Evolutionary conservation across 495 filamentous ascomycete genomes (phyloP), one percentile per base, ranked within the genome.

Genomic region (Lophium mytilinum): DNA sequence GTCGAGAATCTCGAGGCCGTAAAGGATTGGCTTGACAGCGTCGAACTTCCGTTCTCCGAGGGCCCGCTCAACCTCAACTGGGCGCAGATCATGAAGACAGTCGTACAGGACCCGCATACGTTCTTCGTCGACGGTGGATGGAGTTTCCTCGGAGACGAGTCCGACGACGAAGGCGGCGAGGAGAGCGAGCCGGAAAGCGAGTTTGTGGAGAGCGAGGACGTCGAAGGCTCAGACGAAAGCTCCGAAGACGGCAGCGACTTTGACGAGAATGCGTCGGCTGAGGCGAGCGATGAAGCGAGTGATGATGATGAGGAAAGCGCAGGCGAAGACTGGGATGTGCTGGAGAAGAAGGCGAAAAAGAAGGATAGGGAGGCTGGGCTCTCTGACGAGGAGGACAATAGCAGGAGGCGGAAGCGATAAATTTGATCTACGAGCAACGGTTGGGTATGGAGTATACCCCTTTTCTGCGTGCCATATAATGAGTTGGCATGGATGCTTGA

Each of bases 11-110:
- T 99, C 34, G 94, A 99, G 56, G 82, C 85, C 53, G 94, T 97
- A 53, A 99, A 97, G 72, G 94, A 97, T 69, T 99, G 92, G 90
- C 81, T 99, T 17, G 91, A 97, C 70, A 87, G 85, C 3, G 89
- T 92, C 57, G 91, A 97, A 66, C 92, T 99, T 58, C 82, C 94
- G 30, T 97, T 83, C 77, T 87, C 84, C 14, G 94, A 99, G 71
- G 94, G 94, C 41, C 94, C 94, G 7, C 78, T 99, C 61, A 99
- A 99, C 73, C 76, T 99, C 57, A 96, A 97, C 74, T 99, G 94
- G 94, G 83, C 86, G 8, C 95, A 90, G 18, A 99, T 99, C 68
- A 99, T 99, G 91, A 99, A 99, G 77, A 99, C 94, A 0, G 90
- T 99, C 15, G 89, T 85, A 35, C 83, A 86, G 40, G 88, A 99